phyloP scores from a whole-genome alignment of 148 eudicot genomes.

The Rhododendron henanense region DNA sequence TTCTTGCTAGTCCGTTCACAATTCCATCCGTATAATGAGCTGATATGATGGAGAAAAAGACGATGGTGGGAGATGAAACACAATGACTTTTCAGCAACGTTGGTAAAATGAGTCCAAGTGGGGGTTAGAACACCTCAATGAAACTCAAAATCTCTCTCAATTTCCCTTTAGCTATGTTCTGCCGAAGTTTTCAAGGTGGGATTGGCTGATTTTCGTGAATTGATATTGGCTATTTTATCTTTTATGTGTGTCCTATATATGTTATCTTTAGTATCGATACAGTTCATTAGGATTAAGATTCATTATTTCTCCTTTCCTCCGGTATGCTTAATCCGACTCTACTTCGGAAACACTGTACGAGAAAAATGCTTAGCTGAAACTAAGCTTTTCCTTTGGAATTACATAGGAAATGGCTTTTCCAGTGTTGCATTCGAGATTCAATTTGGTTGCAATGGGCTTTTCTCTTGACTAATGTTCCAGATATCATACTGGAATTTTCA shows the following conservation, averaged over 20 bases:
- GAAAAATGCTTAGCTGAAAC: not conserved
- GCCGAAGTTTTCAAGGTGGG: not conserved
- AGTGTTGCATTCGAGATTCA: not conserved
- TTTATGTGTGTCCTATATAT: not conserved
- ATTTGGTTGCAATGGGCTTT: not conserved
- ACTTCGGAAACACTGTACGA: not conserved
- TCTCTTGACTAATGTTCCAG: not conserved
- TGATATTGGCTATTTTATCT: not conserved
- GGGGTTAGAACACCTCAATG: not conserved
- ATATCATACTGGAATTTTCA: not conserved
- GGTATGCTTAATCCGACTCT: not conserved
- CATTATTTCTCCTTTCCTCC: not conserved
- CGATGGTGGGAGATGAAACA: not conserved
- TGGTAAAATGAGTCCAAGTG: not conserved
- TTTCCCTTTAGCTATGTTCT: not conserved
- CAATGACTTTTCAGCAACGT: not conserved
- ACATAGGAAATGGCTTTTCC: not conserved
- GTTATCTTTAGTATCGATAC: not conserved
- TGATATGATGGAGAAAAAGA: not conserved
- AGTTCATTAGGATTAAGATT: not conserved
- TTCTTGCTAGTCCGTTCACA: slow-evolving; percentile 37
- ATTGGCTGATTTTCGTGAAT: not conserved
- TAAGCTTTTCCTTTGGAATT: not conserved
- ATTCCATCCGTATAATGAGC: slow-evolving; percentile 31
- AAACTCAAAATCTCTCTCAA: not conserved